phyloP scores from a whole-genome alignment of 2,329 filamentous ascomycete genomes.

The Lomentospora prolificans region DNA sequence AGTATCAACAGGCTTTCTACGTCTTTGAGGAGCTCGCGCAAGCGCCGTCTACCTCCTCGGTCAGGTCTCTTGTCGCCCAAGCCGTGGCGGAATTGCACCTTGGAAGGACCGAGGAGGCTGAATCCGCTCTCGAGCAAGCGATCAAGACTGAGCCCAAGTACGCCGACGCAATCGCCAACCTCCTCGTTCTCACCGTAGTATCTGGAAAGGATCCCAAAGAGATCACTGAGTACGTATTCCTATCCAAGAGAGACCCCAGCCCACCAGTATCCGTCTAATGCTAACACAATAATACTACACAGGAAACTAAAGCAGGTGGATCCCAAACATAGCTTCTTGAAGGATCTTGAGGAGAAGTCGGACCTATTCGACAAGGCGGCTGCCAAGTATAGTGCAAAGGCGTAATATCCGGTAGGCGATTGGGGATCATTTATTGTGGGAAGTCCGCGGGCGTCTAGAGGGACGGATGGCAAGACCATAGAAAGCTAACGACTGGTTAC shows the following conservation, averaged over 20 bases:
- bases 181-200: conserved; percentile 68
- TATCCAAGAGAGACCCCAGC: not conserved
- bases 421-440: not conserved
- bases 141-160: conserved; percentile 62
- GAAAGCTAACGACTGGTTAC: not conserved
- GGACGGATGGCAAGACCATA: not conserved
- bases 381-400: conserved; percentile 78
- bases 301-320: conserved; percentile 49
- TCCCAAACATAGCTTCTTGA: conserved; percentile 59
- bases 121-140: conserved; percentile 75
- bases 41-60: conserved; percentile 68
- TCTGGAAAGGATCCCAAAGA: conserved; percentile 61
- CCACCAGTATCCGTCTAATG: no score
- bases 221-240: conserved; percentile 44
- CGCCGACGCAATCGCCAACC: conserved; percentile 70
- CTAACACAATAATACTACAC: conserved; percentile 13
- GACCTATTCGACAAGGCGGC: conserved; percentile 79
- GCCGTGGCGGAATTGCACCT: conserved; percentile 88
- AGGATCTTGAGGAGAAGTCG: conserved; percentile 75
- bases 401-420: conserved; percentile 23
- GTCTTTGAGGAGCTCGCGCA: conserved; percentile 95
- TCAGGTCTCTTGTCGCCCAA: conserved; percentile 71
- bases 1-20: conserved; percentile 95
- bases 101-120: conserved; percentile 78
- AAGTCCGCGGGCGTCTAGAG: not conserved